phyloP scores from a whole-genome alignment of 1,139 yeast genomes.

The Saccharomycopsis hybrid region DNA sequence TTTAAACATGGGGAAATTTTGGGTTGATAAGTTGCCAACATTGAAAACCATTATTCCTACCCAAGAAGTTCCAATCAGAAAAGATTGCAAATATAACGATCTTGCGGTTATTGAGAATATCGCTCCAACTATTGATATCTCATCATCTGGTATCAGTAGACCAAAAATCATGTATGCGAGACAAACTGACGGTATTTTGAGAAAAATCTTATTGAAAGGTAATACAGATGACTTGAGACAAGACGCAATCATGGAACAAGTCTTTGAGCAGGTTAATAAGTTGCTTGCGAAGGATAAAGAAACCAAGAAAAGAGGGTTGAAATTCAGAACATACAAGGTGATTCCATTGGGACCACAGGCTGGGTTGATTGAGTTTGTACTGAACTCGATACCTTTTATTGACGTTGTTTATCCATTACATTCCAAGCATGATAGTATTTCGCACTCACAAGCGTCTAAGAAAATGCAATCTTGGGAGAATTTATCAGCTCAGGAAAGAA shows the following conservation, averaged over 20 bases:
- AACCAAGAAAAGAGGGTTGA: conserved; percentile 49
- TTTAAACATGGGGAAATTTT: conserved; percentile 41
- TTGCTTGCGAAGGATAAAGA: conserved; percentile 53
- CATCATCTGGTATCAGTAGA: conserved; percentile 76
- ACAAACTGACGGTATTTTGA: conserved; percentile 51
- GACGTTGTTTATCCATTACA: conserved; percentile 64
- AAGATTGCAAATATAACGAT: conserved; percentile 39
- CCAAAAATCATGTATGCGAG: conserved; percentile 67
- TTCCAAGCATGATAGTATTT: conserved; percentile 39
- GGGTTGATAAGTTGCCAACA: conserved; percentile 46
- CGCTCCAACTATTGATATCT: conserved; percentile 49
- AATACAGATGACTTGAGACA: conserved; percentile 91
- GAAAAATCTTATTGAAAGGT: conserved; percentile 65
- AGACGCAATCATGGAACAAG: conserved; percentile 97
- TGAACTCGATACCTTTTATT: conserved; percentile 63
- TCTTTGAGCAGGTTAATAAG: conserved; percentile 78
- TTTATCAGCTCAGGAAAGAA: conserved; percentile 40
- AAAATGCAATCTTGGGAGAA: conserved; percentile 43
- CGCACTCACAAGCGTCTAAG: conserved; percentile 53
- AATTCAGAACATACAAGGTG: conserved; percentile 80
- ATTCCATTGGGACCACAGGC: conserved; percentile 83
- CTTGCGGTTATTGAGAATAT: conserved; percentile 24
- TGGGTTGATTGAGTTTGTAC: conserved; percentile 88
- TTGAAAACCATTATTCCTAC: conserved; percentile 68
- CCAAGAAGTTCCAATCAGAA: conserved; percentile 36